Conservation (phyloP, 148 eudicot genomes). For the Salicornia ramosissima region DNA sequence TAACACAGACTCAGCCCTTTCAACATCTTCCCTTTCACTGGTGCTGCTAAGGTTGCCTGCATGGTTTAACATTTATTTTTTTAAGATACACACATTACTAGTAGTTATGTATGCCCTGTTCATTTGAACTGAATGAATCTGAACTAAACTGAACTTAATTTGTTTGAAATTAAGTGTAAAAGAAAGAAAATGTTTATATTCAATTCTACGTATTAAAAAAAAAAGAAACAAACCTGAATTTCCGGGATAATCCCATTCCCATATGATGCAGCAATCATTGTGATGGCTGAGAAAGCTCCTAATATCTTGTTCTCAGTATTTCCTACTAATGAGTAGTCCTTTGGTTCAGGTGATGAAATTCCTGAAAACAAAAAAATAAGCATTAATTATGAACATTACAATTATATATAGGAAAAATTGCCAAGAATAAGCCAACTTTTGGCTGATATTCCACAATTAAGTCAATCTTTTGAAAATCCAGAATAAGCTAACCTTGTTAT, state of each 20-base stretch:
- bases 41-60: slow-evolving; percentile 72
- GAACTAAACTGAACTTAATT: too few relatives aligned
- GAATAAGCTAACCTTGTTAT: too few relatives aligned
- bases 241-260: slow-evolving; percentile 80
- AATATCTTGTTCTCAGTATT: slow-evolving; percentile 40
- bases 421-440: too few relatives aligned
- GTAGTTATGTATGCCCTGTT: too few relatives aligned
- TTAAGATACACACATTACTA: too few relatives aligned
- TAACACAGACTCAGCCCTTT: slow-evolving; percentile 65
- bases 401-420: too few relatives aligned
- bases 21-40: slow-evolving; percentile 81
- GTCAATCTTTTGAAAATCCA: neutral
- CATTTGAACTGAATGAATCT: too few relatives aligned
- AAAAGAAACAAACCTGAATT: slow-evolving; percentile 53
- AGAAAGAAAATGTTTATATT: too few relatives aligned
- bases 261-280: slow-evolving; percentile 60
- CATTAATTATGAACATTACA: neutral
- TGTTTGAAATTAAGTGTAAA: too few relatives aligned
- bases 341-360: slow-evolving; percentile 38
- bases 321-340: slow-evolving; percentile 38
- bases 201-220: too few relatives aligned
- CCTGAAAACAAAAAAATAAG: slow-evolving; percentile 29
- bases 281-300: slow-evolving; percentile 53
- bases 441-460: too few relatives aligned
- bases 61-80: neutral